Base-by-base conservation (phyloP, 495 filamentous ascomycete species). In the Sphaerosporella brunnea region DNA sequence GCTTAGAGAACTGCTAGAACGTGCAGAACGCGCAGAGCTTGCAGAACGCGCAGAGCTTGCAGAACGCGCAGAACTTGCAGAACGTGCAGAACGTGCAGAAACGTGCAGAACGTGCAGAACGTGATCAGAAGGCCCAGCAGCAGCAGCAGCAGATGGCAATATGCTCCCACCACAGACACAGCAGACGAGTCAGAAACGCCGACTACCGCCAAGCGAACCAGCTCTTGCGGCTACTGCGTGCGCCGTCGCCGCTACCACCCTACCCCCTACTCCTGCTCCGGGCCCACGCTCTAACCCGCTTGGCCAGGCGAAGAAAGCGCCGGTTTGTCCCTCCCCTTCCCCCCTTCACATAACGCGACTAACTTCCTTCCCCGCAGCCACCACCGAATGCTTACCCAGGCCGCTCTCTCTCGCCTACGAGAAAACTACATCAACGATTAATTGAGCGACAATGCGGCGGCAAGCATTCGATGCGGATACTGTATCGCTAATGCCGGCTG, bases 361-460 rank as follows among this genome's bases (percentile, higher is more conserved):
- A 20, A 32, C 55, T 60, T 51, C 61, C 51, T 42, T 10, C n/a
- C 15, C 15, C 45, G 30, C 46, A 53, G 30, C 74, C 81, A 35
- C 74, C 85, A 18, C 86, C 90, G 16, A 65, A 66, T 40, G 90
- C 80, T 97, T 48, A 65, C 59, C 34, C 23, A 13, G 48, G 53
- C 65, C 8, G 75, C 80, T 37, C 73, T 94, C 28, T 60, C 67
- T 28, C 64, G 70, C 23, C 72, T 95, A 23, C 71, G 73, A 37
- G 63, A 69, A 39, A 60, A 62, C 5, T 82, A 93, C 57, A 78
- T 80, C 10, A 70, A 77, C 48, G 84, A 95, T 59, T 66, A 66
- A 8, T 94, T 94, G 93, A 64, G 79, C 73, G 48, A 67, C 76
- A 19, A 97, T 96, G 87, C 80, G 84, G 26, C 82, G 87, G 66